These are phyloP conservation scores for Perkinsus marinus DNA, from an alignment of 169 alveolate species.

Conservation along the genomic window DNA sequence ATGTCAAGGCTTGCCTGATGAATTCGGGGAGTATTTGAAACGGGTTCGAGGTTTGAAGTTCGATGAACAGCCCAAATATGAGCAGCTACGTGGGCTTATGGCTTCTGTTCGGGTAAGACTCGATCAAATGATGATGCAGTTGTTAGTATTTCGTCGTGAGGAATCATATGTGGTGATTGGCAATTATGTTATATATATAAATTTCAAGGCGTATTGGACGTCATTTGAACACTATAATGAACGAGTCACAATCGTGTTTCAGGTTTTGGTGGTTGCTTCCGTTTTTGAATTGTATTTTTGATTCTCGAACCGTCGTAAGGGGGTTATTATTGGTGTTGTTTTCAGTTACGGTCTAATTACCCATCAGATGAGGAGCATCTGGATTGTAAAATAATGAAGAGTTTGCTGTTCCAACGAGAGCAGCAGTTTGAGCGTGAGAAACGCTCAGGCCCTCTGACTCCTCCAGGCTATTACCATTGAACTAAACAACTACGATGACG, in stretches of 20 bases:
- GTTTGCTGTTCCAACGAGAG: not conserved
- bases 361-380: not conserved
- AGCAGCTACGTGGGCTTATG: not conserved
- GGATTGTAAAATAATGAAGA: not conserved
- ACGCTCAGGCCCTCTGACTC: not conserved
- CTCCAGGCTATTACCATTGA: not conserved
- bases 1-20: not conserved
- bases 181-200: too few relatives aligned
- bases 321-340: too few relatives aligned
- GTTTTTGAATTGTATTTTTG: too few relatives aligned
- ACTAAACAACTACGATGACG: too few relatives aligned
- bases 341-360: not conserved
- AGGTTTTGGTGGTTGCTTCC: too few relatives aligned
- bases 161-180: too few relatives aligned
- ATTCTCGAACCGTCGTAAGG: too few relatives aligned
- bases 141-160: too few relatives aligned
- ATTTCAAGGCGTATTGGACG: too few relatives aligned
- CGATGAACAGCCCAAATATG: not conserved
- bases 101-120: not conserved
- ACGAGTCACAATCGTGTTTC: too few relatives aligned
- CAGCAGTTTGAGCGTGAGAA: not conserved
- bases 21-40: not conserved
- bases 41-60: not conserved
- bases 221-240: too few relatives aligned
- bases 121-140: not conserved